Base-by-base conservation (phyloP, 2,329 filamentous ascomycete species). In the Venturia nashicola region DNA sequence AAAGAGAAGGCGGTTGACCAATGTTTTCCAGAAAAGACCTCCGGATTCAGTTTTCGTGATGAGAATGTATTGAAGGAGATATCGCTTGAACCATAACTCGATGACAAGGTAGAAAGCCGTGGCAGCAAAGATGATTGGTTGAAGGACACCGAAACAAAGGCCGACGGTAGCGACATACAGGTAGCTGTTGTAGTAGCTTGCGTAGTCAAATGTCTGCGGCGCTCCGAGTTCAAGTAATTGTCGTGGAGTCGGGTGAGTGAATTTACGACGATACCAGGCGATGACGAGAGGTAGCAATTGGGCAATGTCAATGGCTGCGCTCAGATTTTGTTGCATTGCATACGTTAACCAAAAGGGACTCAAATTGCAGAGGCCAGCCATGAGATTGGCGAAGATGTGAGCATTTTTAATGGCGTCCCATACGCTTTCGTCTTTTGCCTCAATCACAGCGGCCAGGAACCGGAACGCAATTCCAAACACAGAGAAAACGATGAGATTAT, bases 141-240 rank as follows among this genome's bases (percentile, higher is more conserved):
- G 93, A 62, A 97, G 81, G 1, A 86, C 85, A 1, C 87, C 86
- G 71, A 94, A 97, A 70, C 86, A 91, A 18, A 97, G 80, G 0
- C 90, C 88, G 42, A 97, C 89, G 0, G 93, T 97, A 32, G 89
- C 82, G 77, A 97, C 97, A 77, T 90, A 99, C 39, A 97, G 80
- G 76, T 97, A 97, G 74, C 96, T 97, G 75, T 97, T 97, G 82
- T 97, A 99, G 77, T 97, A 97, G 69, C 86, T 91, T 65, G 94
- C 91, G 71, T 97, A 97, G 69, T 97, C 92, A 73, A 99, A 97
- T 0, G 90, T 80, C 1, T 91, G 92, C 2, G 63, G 63, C n/a
- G 63, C 63, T 39, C 61, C 32, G 14, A 63, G 48, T 20, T 65
- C 63, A 51, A 65, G 63, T 27, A 65, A 23, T 57, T 65, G 39